These are phyloP conservation scores for Fusarium sulawesiense DNA, from an alignment of 2,329 filamentous ascomycete species.

Conservation along the genomic window DNA sequence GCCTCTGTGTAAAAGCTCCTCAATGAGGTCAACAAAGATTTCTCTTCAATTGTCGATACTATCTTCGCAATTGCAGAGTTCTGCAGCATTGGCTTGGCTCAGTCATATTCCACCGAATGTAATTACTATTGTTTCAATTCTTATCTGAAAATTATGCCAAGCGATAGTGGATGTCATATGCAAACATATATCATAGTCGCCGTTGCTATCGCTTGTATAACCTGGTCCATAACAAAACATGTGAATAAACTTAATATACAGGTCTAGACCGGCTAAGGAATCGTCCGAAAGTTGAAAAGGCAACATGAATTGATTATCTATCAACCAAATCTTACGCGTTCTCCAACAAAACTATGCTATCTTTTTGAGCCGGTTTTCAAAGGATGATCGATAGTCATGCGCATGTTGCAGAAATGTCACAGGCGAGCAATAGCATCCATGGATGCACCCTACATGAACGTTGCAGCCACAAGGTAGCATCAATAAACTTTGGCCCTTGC, in stretches of 20 bases:
- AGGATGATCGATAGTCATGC: not conserved
- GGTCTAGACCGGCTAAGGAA: not conserved
- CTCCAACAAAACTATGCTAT: not conserved
- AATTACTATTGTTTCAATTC: constrained; percentile 12
- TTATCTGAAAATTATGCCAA: constrained; percentile 10
- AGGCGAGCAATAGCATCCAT: constrained; percentile 19
- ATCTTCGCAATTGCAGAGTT: not conserved
- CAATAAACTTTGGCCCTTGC: constrained; percentile 12
- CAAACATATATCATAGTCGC: not conserved
- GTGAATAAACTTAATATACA: not conserved
- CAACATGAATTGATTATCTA: not conserved
- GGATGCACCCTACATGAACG: constrained; percentile 19
- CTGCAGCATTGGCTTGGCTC: not conserved
- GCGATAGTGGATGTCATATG: not conserved
- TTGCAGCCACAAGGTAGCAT: constrained; percentile 16
- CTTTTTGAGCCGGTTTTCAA: not conserved
- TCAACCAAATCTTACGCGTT: not conserved
- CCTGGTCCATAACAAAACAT: constrained; percentile 1
- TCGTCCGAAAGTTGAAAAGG: not conserved
- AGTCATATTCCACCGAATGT: not conserved
- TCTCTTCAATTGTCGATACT: constrained; percentile 2
- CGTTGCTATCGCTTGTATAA: constrained; percentile 2
- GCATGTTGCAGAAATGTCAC: constrained; percentile 31
- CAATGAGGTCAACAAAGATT: not conserved
- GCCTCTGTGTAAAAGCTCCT: not conserved